Percentiles rank a stretch among this genome's conserved stretches.
Conservation (phyloP, 2,329 filamentous ascomycete genomes). For the Aspergillus nomiae region DNA sequence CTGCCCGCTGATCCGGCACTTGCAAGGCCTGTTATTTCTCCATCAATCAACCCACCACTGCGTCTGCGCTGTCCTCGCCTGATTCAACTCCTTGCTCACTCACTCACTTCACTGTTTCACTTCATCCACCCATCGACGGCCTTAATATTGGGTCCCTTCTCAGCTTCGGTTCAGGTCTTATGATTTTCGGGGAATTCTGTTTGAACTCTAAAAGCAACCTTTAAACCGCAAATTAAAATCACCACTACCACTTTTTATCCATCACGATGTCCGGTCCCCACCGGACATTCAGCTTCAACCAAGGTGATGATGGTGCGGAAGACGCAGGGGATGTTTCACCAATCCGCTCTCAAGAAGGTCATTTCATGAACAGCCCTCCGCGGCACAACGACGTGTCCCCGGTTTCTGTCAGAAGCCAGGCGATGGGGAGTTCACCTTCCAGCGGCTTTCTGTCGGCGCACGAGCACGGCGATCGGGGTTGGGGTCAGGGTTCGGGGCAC, state of each 20-base stretch:
- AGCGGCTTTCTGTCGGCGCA: slow-evolving; percentile 16
- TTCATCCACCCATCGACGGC: background rate
- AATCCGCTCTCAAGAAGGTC: slow-evolving; percentile 1
- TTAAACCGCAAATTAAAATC: background rate
- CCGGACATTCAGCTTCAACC: slow-evolving; percentile 26
- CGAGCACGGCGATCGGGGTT: slow-evolving; percentile 13
- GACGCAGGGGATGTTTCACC: slow-evolving; percentile 1
- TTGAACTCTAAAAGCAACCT: background rate
- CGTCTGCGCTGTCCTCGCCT: background rate
- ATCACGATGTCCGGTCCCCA: slow-evolving; percentile 22
- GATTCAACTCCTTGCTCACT: background rate
- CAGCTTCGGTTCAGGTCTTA: background rate
- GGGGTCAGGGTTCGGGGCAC: slow-evolving; percentile 21
- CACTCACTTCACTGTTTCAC: background rate
- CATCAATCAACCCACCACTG: background rate
- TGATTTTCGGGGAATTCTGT: background rate
- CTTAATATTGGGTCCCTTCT: background rate
- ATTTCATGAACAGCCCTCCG: slow-evolving; percentile 3
- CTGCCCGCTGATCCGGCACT: background rate
- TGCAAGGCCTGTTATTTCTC: background rate
- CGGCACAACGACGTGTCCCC: slow-evolving; percentile 17
- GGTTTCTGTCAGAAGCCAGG: slow-evolving; percentile 10
- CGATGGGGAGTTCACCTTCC: slow-evolving; percentile 2
- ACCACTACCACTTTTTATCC: background rate
- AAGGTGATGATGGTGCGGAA: slow-evolving; percentile 18